Evolutionary conservation across 441 rosid species (phyloP), one percentile per base, ranked within the genome.

Genomic region (Gossypium schwendimanii): DNA sequence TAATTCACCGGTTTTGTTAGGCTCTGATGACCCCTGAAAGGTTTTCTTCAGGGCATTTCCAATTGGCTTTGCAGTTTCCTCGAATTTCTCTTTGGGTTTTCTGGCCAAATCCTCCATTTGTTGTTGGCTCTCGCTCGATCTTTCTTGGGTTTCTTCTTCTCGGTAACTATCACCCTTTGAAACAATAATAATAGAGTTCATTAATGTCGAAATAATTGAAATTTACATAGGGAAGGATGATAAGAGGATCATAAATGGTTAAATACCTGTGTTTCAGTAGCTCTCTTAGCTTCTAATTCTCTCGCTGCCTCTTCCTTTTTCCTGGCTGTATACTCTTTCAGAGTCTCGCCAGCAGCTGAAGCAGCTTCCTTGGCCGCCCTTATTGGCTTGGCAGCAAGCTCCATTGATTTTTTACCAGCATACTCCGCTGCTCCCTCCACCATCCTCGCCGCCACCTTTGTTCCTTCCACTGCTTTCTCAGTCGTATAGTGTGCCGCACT

Each of bases 401-500:
- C 97, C 55, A 72, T 89, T 0, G 89, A 79, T 69, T 84, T 88
- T 4, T 83, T 81, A 0, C 90, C 87, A 2, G 81, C 79, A 53
- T 81, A 80, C 33, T 76, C 89, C 2, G 86, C 95, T 74, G 78
- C 89, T 63, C 31, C 68, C 52, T 39, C 68, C 52, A 63, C 68
- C 31, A 4, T 21, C 60, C 85, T 76, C 0, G 85, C 88, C 0
- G 86, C 94, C 0, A 74, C 83, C 74, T 83, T 84, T 0, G 90
- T 89, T 65, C 91, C 97, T 69, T 87, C 91, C 77, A 87, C 88
- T 0, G 84, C 78, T 52, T 85, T 88, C 81, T 91, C 91, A 0
- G 96, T 81, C 0, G 93, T 85, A 72, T 77, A 85, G 73, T 93
- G 90, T 0, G 91, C 93, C 0, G 93, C 90, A 0, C 82, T 84